Evolutionary conservation across 495 filamentous ascomycete genomes (phyloP).

Genomic region (Neurospora hispaniola): DNA sequence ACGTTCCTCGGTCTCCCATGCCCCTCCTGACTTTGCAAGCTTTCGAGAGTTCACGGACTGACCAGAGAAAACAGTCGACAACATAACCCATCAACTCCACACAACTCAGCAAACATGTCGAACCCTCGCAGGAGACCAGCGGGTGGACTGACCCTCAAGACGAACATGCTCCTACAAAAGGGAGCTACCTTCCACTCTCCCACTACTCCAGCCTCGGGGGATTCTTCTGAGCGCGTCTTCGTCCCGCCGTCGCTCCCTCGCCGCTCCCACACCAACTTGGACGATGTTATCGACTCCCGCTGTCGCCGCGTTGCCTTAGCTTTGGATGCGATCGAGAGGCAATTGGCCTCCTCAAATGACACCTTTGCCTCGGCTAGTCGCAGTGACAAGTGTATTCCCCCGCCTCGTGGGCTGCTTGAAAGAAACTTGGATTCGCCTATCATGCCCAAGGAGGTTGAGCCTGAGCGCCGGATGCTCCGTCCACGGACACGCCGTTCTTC

Average conservation of each 20-base stretch:
- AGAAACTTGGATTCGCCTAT: slow-evolving; percentile 31
- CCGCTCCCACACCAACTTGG: slow-evolving; percentile 51
- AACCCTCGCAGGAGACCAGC: slow-evolving; percentile 41
- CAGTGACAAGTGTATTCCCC: slow-evolving; percentile 36
- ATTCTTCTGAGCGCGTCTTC: slow-evolving; percentile 33
- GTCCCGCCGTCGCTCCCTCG: slow-evolving; percentile 42
- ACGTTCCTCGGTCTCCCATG: slow-evolving; percentile 3
- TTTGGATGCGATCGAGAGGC: slow-evolving; percentile 39
- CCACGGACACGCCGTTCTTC: slow-evolving; percentile 40
- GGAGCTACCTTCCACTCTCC: slow-evolving; percentile 54
- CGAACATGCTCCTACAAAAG: slow-evolving; percentile 46
- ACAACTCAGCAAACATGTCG: slow-evolving; percentile 34
- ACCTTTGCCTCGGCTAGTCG: slow-evolving; percentile 21
- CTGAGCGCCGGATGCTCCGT: slow-evolving; percentile 35
- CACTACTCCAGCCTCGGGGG: slow-evolving; percentile 27
- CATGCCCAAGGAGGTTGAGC: slow-evolving; percentile 29
- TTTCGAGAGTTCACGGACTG: slow-evolving; percentile 19
- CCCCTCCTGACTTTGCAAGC: slow-evolving; percentile 13
- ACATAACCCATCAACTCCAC: slow-evolving; percentile 23
- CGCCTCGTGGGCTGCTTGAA: slow-evolving; percentile 41
- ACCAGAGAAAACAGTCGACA: slow-evolving; percentile 15
- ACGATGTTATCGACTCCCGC: slow-evolving; percentile 49
- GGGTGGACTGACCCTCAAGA: slow-evolving; percentile 37
- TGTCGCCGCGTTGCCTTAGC: slow-evolving; percentile 43
- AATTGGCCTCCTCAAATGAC: slow-evolving; percentile 23